phyloP scores from a whole-genome alignment of 768 basidiomycete genomes.

The Hirschioporus abietinus region DNA sequence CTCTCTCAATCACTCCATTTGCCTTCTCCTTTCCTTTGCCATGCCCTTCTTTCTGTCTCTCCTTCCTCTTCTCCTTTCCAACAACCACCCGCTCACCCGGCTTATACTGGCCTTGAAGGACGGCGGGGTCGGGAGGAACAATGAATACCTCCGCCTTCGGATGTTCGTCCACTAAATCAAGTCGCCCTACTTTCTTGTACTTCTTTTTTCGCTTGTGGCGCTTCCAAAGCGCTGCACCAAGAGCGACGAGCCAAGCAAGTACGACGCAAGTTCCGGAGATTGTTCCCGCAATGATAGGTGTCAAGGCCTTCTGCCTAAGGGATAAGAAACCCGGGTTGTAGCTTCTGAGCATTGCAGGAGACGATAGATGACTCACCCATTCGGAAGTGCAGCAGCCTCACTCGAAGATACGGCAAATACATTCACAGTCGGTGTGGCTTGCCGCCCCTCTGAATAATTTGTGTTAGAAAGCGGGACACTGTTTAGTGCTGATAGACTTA shows the following conservation, averaged over 20 bases:
- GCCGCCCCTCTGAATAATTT: neutral
- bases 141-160: conserved; percentile 38
- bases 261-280: conserved; percentile 49
- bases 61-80: conserved; percentile 9
- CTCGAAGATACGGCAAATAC: neutral
- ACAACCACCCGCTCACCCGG: conserved; percentile 32
- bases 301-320: conserved; percentile 45
- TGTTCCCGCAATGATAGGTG: conserved; percentile 56
- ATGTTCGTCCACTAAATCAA: neutral
- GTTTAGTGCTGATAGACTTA: too few species aligned
- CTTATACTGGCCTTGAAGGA: conserved; percentile 41
- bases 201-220: conserved; percentile 2
- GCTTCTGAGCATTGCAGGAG: neutral
- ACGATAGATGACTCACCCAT: neutral
- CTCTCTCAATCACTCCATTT: neutral
- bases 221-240: neutral
- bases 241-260: conserved; percentile 25
- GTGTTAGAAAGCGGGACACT: neutral
- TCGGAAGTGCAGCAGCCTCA: neutral
- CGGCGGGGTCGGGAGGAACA: conserved; percentile 64
- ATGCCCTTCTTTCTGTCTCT: neutral
- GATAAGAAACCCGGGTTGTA: neutral
- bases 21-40: conserved; percentile 2
- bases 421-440: neutral
- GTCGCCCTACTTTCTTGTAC: neutral